phyloP scores from a whole-genome alignment of 2,329 filamentous ascomycete genomes.

The Ceratocystis ficicola region DNA sequence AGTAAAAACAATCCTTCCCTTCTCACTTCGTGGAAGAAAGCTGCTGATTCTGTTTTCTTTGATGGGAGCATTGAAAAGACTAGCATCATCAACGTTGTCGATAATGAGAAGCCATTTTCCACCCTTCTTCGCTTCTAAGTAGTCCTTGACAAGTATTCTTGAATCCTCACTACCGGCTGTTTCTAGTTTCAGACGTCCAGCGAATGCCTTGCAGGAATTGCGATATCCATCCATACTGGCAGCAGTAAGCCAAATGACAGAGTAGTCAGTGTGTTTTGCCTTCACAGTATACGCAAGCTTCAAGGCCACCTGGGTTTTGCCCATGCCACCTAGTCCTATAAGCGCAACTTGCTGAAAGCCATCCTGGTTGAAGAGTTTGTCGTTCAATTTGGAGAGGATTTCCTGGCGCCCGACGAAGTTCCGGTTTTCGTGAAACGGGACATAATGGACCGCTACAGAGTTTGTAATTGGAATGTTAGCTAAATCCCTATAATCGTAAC shows the following conservation, averaged over 20 bases:
- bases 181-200: background rate
- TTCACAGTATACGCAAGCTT: background rate
- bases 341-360: background rate
- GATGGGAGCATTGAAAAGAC: background rate
- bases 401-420: background rate
- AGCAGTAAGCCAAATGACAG: conserved; percentile 10
- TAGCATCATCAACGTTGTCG: conserved; percentile 25
- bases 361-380: background rate
- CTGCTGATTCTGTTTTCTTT: conserved; percentile 9
- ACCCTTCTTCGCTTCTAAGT: conserved; percentile 23
- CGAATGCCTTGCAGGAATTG: background rate
- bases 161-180: background rate
- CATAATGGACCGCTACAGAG: background rate
- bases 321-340: background rate
- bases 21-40: conserved; percentile 27
- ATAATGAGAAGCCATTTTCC: conserved; percentile 26
- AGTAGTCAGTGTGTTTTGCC: background rate
- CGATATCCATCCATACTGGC: background rate
- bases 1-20: conserved; percentile 14
- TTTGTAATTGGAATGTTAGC: background rate
- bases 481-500: background rate
- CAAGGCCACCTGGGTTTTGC: background rate
- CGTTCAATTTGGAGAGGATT: background rate
- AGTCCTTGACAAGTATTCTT: conserved; percentile 19
- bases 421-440: background rate